Evolutionary conservation across 176 grass and related monocot species (phyloP).

Genomic region (Carex pumila): DNA sequence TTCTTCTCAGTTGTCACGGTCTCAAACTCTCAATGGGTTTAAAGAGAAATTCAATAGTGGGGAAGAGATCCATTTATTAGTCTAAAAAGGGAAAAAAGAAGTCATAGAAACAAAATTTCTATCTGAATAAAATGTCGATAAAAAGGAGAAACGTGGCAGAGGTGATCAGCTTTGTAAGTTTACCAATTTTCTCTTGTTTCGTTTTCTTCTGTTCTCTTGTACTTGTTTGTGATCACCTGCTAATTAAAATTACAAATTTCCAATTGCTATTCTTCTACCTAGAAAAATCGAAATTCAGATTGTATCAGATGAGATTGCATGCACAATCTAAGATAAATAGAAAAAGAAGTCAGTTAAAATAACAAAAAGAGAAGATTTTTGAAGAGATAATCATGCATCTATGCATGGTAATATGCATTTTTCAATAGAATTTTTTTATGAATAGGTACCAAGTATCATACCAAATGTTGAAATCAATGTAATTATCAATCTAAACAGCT

Average conservation of each 20-base stretch:
- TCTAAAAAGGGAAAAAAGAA: not conserved
- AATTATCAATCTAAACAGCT: not conserved
- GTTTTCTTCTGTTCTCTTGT: not conserved
- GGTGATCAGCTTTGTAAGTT: constrained; percentile 4
- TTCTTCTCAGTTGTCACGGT: too few species aligned
- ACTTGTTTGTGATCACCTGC: not conserved
- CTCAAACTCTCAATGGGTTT: too few species aligned
- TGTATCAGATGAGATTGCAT: not conserved
- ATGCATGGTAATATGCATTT: too few species aligned
- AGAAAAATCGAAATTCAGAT: not conserved
- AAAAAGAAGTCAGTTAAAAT: not conserved
- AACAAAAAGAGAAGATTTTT: not conserved
- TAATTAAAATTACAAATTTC: not conserved
- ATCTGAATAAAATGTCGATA: not conserved
- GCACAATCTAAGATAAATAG: not conserved
- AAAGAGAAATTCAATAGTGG: too few species aligned
- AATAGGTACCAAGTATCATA: not conserved
- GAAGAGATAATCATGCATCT: not conserved
- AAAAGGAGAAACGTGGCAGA: not conserved
- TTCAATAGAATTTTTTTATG: not conserved
- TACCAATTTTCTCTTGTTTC: not conserved
- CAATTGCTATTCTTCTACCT: not conserved
- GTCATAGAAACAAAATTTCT: not conserved
- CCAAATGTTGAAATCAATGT: not conserved
- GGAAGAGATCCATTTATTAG: not conserved